Evolutionary conservation across 257 asterid genomes (phyloP), one percentile per base, ranked within the genome.

Genomic region (Solanum sitiens): DNA sequence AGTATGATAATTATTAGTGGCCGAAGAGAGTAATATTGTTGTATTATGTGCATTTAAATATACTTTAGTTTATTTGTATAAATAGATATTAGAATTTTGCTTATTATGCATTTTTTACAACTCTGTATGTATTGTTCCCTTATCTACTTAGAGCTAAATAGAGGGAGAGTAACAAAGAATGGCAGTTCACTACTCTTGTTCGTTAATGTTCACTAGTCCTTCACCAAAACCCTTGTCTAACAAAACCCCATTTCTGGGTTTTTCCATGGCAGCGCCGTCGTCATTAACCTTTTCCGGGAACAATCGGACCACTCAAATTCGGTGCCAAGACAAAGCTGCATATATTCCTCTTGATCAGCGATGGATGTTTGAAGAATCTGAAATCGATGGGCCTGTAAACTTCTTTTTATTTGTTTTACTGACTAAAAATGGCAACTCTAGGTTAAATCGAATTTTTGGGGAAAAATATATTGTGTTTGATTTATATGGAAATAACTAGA

Each of bases 281-380:
- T 59, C 63, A 47, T 27, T 30, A 8, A 25, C 65, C 25, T 39
- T 79, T 30, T 16, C 59, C n/a, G 20, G 71, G 67, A 82, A 87
- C 45, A 89, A 27, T 70, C 87, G 89, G 53, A 87, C 89, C 33
- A 83, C 84, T 50, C 90, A 77, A 87, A 92, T 96, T 86, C 90
- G 88, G 65, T 94, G 96, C 92, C 93, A 94, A 88, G 95, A 91
- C 3, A 94, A 92, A 83, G 59, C 94, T 21, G 90, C 87, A 4
- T 50, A 47, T 74, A 85, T 94, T 7, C 98, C 98, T 27, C 73
- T 92, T 33, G 95, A 90, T 5, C 99, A 96, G 87, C 92, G 91
- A 50, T 96, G 98, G 98, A 95, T 96, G 98, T 96, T 96, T 84
- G 98, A 94, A 70, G 93, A 93, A 42, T 87, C 92, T 53, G 93